phyloP scores from a whole-genome alignment of 2,329 filamentous ascomycete species.

The Diplodia intermedia region DNA sequence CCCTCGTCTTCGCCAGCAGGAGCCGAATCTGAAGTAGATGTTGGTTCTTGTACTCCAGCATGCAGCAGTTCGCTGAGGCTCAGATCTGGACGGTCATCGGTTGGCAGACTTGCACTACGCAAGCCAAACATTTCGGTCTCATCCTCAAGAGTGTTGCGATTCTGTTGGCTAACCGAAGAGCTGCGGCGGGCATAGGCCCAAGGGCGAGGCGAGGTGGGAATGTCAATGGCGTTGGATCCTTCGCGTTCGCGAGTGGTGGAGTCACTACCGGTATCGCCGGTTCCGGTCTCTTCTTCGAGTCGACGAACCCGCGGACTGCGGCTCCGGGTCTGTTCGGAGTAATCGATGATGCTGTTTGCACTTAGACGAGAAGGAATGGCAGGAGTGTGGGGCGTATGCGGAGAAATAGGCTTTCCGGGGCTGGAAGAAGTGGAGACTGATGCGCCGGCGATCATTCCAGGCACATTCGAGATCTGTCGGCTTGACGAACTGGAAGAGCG shows the following conservation, averaged over 20 bases:
- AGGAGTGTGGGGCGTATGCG: slow-evolving; percentile 89
- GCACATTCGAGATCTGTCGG: slow-evolving; percentile 72
- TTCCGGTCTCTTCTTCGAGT: slow-evolving; percentile 34
- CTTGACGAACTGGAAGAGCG: slow-evolving; percentile 79
- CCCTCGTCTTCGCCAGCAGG: neutral
- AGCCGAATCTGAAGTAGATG: slow-evolving; percentile 3
- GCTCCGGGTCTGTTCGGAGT: slow-evolving; percentile 53
- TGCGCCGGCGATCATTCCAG: slow-evolving; percentile 66
- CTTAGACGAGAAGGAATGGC: slow-evolving; percentile 93
- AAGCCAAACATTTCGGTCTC: slow-evolving; percentile 68
- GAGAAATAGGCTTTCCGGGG: slow-evolving; percentile 85
- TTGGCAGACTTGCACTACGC: slow-evolving; percentile 72
- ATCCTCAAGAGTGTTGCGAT: slow-evolving; percentile 66
- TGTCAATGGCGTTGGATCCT: slow-evolving; percentile 70
- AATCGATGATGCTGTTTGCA: slow-evolving; percentile 83
- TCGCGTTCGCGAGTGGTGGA: slow-evolving; percentile 41
- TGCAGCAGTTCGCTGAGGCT: slow-evolving; percentile 68
- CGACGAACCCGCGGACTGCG: slow-evolving; percentile 37
- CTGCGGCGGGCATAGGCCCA: slow-evolving; percentile 63
- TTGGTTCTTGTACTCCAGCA: slow-evolving; percentile 9
- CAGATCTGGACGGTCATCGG: slow-evolving; percentile 68
- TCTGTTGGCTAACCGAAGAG: slow-evolving; percentile 72
- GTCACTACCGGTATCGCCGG: slow-evolving; percentile 35
- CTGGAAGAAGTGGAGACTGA: slow-evolving; percentile 87
- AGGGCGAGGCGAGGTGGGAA: slow-evolving; percentile 71